phyloP scores from a whole-genome alignment of 2,329 filamentous ascomycete species.

The Colletotrichum sp. region DNA sequence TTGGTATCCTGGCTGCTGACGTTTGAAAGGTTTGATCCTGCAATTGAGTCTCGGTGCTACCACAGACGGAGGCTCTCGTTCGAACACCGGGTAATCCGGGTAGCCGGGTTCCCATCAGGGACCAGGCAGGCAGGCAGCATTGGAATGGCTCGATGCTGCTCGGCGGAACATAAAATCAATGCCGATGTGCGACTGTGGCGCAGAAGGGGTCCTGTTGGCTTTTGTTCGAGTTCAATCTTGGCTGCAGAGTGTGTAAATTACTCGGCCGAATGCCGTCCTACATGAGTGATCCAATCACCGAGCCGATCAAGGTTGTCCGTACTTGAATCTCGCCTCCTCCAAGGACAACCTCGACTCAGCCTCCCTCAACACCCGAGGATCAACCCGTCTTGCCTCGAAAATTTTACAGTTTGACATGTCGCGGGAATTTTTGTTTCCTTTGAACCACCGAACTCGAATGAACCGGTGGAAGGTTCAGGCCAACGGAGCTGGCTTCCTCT shows the following conservation, averaged over 20 bases:
- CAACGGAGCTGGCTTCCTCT: background rate
- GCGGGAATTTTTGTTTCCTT: background rate
- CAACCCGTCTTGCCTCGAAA: background rate
- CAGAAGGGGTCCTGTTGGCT: background rate
- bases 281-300: background rate
- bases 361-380: background rate
- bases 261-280: background rate
- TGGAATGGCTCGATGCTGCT: background rate
- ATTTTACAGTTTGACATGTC: background rate
- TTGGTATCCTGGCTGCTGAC: background rate
- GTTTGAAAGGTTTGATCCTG: background rate
- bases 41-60: background rate
- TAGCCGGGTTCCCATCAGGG: background rate
- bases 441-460: background rate
- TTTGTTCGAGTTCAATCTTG: background rate
- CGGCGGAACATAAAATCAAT: background rate
- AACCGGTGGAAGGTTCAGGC: background rate
- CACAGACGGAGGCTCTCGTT: background rate
- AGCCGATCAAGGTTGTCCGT: background rate
- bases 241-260: background rate
- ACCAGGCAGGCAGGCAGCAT: background rate
- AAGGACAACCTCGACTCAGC: background rate
- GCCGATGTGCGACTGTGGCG: background rate
- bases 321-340: background rate
- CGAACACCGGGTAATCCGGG: background rate